A percentile compares a stretch with the other conserved stretches of the same genome.
Evolutionary conservation across 306 rosid genomes (phyloP).

Genomic region (Trifolium repens): DNA sequence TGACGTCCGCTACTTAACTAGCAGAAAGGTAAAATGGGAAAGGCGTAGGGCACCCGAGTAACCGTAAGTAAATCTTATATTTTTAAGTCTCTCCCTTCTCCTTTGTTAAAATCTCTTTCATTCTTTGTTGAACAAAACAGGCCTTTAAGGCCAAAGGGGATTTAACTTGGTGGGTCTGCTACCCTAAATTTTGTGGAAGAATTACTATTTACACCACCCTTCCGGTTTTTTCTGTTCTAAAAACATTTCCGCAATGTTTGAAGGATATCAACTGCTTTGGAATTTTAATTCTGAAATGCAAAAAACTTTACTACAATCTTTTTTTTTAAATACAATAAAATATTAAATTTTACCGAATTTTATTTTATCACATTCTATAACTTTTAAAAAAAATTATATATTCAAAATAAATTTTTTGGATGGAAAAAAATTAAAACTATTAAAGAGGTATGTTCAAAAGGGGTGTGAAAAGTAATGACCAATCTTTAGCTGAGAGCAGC

Average conservation of each 20-base stretch:
- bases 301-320: not conserved
- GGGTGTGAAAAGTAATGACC: too few species aligned
- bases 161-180: slow-evolving; percentile 1
- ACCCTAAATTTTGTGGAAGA: not conserved
- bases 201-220: not conserved
- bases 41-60: too few species aligned
- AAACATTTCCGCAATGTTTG: not conserved
- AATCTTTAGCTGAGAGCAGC: too few species aligned
- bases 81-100: not conserved
- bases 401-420: not conserved
- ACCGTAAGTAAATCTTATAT: too few species aligned
- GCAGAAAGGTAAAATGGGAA: too few species aligned
- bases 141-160: not conserved
- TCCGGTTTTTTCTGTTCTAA: not conserved
- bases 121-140: not conserved
- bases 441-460: too few species aligned
- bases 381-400: too few species aligned
- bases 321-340: not conserved
- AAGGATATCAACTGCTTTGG: not conserved
- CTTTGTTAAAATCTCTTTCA: not conserved
- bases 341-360: not conserved
- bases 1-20: too few species aligned
- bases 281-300: not conserved
- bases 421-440: not conserved
- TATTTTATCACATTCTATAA: not conserved